Evolutionary conservation across 495 filamentous ascomycete species (phyloP), one percentile per base, ranked within the genome.

Genomic region (Aspergillus biplanus): DNA sequence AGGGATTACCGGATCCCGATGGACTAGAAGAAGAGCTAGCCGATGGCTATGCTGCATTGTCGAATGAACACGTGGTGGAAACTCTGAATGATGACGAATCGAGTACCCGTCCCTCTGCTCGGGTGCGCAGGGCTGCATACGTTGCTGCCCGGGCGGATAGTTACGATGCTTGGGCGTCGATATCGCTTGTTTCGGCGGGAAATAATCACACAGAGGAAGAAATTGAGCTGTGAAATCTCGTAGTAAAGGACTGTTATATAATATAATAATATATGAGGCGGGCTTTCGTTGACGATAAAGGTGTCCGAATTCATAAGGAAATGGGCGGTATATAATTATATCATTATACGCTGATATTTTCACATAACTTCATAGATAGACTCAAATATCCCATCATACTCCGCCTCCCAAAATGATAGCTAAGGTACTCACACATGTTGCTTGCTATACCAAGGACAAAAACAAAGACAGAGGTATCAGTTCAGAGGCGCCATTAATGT

Each of bases 181-280:
- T 81, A 18, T 71, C 78, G 15, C 68, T 84, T 33, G 65, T 82
- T 52, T 85, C 83, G 33, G 76, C 79, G 12, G 74, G 74, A 13
- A 68, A 76, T 63, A 79, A 80, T 61, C 83, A 85, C 65, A 69
- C 74, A 0, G 76, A 82, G 54, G 74, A 76, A 56, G 83, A 85
- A 67, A 61, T 76, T 53, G 83, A 86, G 61, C 64, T 86, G n/a
- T 84, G 62, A 72, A 8, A 5, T 50, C 16, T 27, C 6, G 6
- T 21, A 27, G 16, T n/a, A 53, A 8, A 7, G 18, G 18, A 7
- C 39, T 48, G 15, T 39, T 7, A 35, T 52, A 50, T 21, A 15
- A 52, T n/a, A 16, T 49, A 34, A 13, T 21, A 21, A 61, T 39
- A 31, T 49, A 18, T 9, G 12, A 8, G 46, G 4, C 7, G 12